Conservation (phyloP, 2,329 filamentous ascomycete genomes). For the Pseudofabraea citricarpa region DNA sequence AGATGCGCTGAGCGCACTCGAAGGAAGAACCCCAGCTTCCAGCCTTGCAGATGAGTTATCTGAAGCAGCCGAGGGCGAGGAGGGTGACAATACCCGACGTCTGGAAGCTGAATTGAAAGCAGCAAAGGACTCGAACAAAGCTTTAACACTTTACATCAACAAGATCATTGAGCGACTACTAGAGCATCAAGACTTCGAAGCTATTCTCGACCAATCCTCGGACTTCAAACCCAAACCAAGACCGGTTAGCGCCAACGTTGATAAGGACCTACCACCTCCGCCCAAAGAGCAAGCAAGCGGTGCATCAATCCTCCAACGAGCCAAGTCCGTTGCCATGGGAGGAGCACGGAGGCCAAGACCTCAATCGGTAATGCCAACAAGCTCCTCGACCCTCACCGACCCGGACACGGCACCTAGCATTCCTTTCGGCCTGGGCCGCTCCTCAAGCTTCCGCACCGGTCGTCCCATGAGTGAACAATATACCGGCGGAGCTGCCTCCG, state of each 20-base stretch:
- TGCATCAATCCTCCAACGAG: constrained; percentile 52
- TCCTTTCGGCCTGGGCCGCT: constrained; percentile 57
- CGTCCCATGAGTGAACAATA: constrained; percentile 62
- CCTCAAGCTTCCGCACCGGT: constrained; percentile 46
- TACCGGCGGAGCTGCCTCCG: constrained; percentile 54
- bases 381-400: constrained; percentile 48
- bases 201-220: constrained; percentile 79
- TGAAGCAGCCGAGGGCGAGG: constrained; percentile 54
- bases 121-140: constrained; percentile 92
- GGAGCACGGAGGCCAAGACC: constrained; percentile 42
- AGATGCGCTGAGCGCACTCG: constrained; percentile 59
- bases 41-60: constrained; percentile 87
- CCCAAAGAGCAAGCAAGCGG: constrained; percentile 41
- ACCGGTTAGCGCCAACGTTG: constrained; percentile 31
- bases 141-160: constrained; percentile 95
- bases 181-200: constrained; percentile 91
- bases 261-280: constrained; percentile 79
- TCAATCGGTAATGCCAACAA: constrained; percentile 49
- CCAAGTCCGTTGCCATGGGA: constrained; percentile 55
- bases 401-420: constrained; percentile 73
- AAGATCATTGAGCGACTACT: constrained; percentile 96
- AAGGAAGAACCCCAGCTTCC: constrained; percentile 50
- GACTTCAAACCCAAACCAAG: constrained; percentile 50
- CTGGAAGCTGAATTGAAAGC: constrained; percentile 75
- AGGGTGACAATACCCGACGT: constrained; percentile 57